Conservation (phyloP, 2,329 filamentous ascomycete genomes). For the Paecilomyces dactylethromorphus region DNA sequence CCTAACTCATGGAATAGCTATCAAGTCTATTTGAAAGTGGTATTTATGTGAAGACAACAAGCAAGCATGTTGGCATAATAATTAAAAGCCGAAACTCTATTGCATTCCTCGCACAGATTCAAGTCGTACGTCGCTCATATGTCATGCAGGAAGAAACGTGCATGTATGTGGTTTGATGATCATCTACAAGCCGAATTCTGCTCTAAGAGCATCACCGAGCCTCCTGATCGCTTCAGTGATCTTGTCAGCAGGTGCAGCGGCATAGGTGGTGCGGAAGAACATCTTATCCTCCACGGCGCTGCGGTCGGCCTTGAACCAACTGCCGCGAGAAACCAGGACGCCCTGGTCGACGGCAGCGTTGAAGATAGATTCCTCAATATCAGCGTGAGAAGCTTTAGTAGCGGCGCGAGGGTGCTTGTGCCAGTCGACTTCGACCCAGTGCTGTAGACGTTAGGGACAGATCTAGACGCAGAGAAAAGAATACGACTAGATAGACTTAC, state of each 20-base stretch:
- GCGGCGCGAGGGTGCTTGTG: conserved; percentile 36
- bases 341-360: conserved; percentile 65
- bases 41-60: background rate
- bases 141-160: background rate
- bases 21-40: background rate
- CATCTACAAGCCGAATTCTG: conserved; percentile 46
- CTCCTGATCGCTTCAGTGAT: conserved; percentile 64
- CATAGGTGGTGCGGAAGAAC: conserved; percentile 88
- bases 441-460: conserved; percentile 19
- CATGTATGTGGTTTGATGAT: background rate
- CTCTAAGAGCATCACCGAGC: conserved; percentile 67
- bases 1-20: background rate
- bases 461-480: background rate
- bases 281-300: conserved; percentile 54
- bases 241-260: conserved; percentile 64
- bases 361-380: conserved; percentile 83
- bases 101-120: background rate
- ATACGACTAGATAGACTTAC: conserved; percentile 45
- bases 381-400: conserved; percentile 29
- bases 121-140: background rate
- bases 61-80: background rate
- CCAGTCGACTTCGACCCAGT: conserved; percentile 45
- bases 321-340: conserved; percentile 75
- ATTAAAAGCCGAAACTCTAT: background rate
- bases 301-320: conserved; percentile 81